Conservation (phyloP, 2,329 filamentous ascomycete species). For the Talaromyces sp. region DNA sequence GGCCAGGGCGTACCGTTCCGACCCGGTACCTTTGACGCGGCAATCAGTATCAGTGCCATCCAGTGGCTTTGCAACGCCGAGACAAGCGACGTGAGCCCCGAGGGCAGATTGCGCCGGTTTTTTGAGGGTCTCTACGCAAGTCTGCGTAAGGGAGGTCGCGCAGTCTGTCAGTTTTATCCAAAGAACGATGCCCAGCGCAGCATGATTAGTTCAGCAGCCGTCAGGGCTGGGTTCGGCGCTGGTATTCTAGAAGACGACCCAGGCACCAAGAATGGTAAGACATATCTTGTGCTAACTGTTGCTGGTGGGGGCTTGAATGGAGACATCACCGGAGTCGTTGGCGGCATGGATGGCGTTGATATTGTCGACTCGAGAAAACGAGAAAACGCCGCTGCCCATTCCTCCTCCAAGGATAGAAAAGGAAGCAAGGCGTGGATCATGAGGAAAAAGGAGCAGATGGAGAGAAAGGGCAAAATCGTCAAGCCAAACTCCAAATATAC, state of each 20-base stretch:
- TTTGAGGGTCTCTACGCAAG: constrained; percentile 89
- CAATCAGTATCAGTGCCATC: constrained; percentile 91
- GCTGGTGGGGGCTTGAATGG: constrained; percentile 60
- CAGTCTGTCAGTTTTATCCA: constrained; percentile 96
- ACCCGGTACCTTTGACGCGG: constrained; percentile 86
- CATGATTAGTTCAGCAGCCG: constrained; percentile 87
- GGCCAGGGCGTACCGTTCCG: constrained; percentile 94
- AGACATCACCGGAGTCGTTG: constrained; percentile 86
- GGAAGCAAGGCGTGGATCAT: constrained; percentile 48
- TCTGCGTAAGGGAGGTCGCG: constrained; percentile 75
- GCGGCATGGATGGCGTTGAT: constrained; percentile 83
- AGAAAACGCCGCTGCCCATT: constrained; percentile 38
- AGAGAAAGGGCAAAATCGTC: constrained; percentile 88
- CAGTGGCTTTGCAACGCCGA: constrained; percentile 99
- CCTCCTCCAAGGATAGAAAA: constrained; percentile 42
- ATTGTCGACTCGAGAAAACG: constrained; percentile 64
- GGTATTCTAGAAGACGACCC: constrained; percentile 93
- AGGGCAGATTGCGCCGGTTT: constrained; percentile 73
- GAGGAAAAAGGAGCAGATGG: constrained; percentile 81
- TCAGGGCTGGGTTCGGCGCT: constrained; percentile 91
- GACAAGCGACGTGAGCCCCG: constrained; percentile 73
- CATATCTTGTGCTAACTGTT: constrained; percentile 92
- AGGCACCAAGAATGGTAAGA: constrained; percentile 91
- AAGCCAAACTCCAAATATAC: constrained; percentile 92
- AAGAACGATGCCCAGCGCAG: constrained; percentile 87